These are phyloP conservation scores for Collybia sordida DNA, from an alignment of 768 basidiomycete genomes.

Conservation along the genomic window DNA sequence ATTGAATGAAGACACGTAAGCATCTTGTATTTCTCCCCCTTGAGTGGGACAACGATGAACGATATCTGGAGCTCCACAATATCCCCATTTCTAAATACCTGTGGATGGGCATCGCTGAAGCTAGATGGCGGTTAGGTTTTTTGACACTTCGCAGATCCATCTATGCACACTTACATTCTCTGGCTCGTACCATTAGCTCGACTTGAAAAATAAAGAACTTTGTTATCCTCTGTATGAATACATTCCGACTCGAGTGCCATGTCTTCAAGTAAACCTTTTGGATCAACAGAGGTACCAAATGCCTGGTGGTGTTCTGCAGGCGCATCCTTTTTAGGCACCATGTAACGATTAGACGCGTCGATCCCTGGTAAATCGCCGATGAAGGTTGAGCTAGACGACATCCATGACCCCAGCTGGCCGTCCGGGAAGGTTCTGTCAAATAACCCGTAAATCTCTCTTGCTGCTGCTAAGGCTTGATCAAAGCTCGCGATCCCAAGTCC, in stretches of 20 bases:
- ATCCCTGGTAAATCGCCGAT: not conserved
- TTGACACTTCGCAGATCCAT: not conserved
- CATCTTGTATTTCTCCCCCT: constrained; percentile 11
- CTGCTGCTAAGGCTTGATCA: not conserved
- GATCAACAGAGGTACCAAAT: constrained; percentile 1
- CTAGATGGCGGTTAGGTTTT: not conserved
- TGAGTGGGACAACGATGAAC: constrained; percentile 10
- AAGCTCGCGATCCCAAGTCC: constrained; percentile 4
- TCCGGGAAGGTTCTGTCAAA: constrained; percentile 4
- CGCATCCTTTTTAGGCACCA: constrained; percentile 6
- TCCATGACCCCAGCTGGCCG: constrained; percentile 1
- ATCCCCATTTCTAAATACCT: constrained; percentile 13
- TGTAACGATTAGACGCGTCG: constrained; percentile 9
- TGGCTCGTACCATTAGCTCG: not conserved
- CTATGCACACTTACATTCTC: not conserved
- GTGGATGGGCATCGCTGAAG: not conserved
- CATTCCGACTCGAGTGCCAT: not conserved
- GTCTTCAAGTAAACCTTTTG: not conserved
- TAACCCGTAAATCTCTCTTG: constrained; percentile 1
- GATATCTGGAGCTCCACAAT: constrained; percentile 14
- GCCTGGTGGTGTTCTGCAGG: not conserved
- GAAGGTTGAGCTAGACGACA: not conserved
- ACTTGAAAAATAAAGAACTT: constrained; percentile 2
- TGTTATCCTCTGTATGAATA: not conserved
- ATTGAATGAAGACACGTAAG: constrained; percentile 9